A percentile compares a stretch with the other conserved stretches of the same genome.
These are phyloP conservation scores for Beauveria australis DNA, from an alignment of 2,329 filamentous ascomycete genomes.

Conservation along the genomic window DNA sequence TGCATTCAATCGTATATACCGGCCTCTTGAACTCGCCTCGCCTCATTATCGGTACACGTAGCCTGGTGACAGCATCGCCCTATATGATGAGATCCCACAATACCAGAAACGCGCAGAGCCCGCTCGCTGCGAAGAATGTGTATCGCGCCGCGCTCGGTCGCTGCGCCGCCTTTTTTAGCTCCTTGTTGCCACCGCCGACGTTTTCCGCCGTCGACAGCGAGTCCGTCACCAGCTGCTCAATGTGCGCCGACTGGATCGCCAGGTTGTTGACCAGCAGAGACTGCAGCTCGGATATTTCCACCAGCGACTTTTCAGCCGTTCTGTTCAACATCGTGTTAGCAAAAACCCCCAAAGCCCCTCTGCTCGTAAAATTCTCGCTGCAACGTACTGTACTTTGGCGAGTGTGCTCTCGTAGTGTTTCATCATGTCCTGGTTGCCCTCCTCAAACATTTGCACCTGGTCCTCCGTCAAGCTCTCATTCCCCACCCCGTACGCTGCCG, in stretches of 20 bases:
- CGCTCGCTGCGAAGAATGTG: constrained; percentile 73
- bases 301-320: constrained; percentile 77
- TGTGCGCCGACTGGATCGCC: constrained; percentile 76
- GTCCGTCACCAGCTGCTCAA: constrained; percentile 81
- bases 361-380: constrained; percentile 16
- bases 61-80: background rate
- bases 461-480: constrained; percentile 62
- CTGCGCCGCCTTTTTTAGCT: constrained; percentile 76
- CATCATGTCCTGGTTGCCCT: constrained; percentile 87
- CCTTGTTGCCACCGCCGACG: constrained; percentile 79
- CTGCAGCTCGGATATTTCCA: constrained; percentile 90
- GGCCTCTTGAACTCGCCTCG: background rate
- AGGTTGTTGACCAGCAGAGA: constrained; percentile 82
- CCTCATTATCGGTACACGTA: background rate
- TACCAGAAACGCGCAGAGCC: constrained; percentile 65
- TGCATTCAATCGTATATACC: constrained; percentile 1
- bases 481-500: constrained; percentile 12
- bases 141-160: constrained; percentile 64
- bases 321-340: constrained; percentile 33
- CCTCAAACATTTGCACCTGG: constrained; percentile 86
- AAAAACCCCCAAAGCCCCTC: background rate
- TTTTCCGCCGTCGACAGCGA: constrained; percentile 77
- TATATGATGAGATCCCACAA: constrained; percentile 66
- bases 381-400: constrained; percentile 77
- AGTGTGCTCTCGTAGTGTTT: constrained; percentile 91